phyloP scores from a whole-genome alignment of 1,139 yeast genomes.

The Suhomyces yuchorum region DNA sequence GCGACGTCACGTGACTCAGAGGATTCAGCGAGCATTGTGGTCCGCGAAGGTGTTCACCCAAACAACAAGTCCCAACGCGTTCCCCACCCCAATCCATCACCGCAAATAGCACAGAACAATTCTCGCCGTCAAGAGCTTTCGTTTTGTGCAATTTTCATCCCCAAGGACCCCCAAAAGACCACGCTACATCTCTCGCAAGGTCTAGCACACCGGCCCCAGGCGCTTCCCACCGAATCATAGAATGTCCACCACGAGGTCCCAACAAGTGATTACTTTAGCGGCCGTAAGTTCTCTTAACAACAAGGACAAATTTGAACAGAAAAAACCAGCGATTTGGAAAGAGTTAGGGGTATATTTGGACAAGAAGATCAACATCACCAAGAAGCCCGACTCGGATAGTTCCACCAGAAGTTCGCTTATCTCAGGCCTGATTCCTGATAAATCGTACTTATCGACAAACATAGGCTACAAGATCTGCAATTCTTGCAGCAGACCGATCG shows the following conservation, averaged over 20 bases:
- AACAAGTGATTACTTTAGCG: conserved; percentile 34
- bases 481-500: conserved; percentile 64
- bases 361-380: conserved; percentile 39
- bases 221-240: conserved; percentile 5
- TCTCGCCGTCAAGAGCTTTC: conserved; percentile 3
- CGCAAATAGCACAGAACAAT: background rate
- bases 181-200: conserved; percentile 1
- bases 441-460: conserved; percentile 45
- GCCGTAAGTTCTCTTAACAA: conserved; percentile 28
- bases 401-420: conserved; percentile 21
- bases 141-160: conserved; percentile 6
- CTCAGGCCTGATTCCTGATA: conserved; percentile 29
- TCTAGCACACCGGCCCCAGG: background rate
- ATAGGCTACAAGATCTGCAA: conserved; percentile 65
- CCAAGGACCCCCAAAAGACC: conserved; percentile 2
- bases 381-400: conserved; percentile 21
- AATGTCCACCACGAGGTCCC: conserved; percentile 34
- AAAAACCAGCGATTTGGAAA: conserved; percentile 50
- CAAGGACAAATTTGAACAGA: conserved; percentile 16
- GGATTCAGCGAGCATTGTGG: background rate
- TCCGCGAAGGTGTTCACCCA: background rate
- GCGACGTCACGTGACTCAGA: background rate
- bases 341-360: conserved; percentile 64
- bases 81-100: background rate
- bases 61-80: background rate